Percentiles rank a stretch among this genome's conserved stretches.
Evolutionary conservation across 345 rosid species (phyloP).

Genomic region (Populus alba): DNA sequence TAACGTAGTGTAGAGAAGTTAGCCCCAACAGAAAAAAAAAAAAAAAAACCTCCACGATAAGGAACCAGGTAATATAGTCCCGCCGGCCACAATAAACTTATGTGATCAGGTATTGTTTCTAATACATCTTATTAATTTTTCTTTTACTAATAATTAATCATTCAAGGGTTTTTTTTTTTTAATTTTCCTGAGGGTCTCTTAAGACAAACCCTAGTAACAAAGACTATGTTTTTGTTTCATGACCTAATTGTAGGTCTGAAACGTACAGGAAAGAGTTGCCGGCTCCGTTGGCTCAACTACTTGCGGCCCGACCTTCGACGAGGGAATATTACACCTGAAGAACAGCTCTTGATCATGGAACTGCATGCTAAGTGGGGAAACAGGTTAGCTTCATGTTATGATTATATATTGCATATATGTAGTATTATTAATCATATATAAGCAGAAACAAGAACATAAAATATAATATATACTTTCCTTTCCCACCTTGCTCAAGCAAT

Average conservation of each 20-base stretch:
- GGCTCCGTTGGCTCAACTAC: slow-evolving; percentile 96
- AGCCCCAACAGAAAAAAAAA: neutral
- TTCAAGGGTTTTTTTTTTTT: too few species aligned
- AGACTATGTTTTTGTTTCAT: neutral
- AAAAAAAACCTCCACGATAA: neutral
- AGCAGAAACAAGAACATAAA: neutral
- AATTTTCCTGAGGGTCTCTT: too few species aligned
- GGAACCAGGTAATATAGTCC: too few species aligned
- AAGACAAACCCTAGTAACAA: too few species aligned
- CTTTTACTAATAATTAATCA: too few species aligned
- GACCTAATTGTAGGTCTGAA: slow-evolving; percentile 50
- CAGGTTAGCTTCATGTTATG: slow-evolving; percentile 38
- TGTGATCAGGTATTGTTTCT: neutral
- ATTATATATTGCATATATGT: neutral
- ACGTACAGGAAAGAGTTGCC: slow-evolving; percentile 97
- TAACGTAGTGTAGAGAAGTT: too few species aligned
- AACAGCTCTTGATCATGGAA: slow-evolving; percentile 88
- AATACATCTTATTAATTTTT: too few species aligned
- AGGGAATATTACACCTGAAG: slow-evolving; percentile 89
- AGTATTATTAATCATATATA: neutral
- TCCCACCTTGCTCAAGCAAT: neutral
- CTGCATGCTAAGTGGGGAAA: slow-evolving; percentile 95
- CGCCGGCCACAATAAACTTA: too few species aligned
- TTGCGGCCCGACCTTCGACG: slow-evolving; percentile 89
- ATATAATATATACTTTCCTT: neutral